Evolutionary conservation across 306 rosid species (phyloP), one percentile per base, ranked within the genome.

Genomic region (Benincasa hispida): DNA sequence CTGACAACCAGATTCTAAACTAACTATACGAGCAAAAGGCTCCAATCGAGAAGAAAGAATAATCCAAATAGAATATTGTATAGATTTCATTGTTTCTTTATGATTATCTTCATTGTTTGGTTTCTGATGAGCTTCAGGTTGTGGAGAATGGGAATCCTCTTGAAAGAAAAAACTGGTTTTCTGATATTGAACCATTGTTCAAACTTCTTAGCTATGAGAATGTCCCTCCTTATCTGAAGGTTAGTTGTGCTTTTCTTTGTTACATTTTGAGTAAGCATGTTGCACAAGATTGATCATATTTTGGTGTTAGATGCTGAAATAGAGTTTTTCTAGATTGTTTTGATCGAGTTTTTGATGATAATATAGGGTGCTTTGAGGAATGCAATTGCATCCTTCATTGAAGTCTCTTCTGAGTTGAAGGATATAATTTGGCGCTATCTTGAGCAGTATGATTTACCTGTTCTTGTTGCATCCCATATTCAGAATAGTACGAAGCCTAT

Each of bases 211-310:
- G 98, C 76, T 94, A 91, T 62, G 98, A 94, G 85, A 94, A 89
- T 80, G 98, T 91, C 78, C 97, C 98, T 65, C 96, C 98, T 80
- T 91, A 90, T 85, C 89, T 94, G 81, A 94, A 94, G 96, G 98
- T 91, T 82, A 76, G 39, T 74, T 58, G 25, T 57, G 82, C 69
- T 39, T 67, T 37, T 50, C 51, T 68, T 68, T 24, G 28, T 87
- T 35, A 41, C 50, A 45, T 85, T 76, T 79, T 74, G 15, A 72
- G 34, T 45, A 32, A 73, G 53, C 27, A 17, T 48, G 22, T 77
- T 47, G 55, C 69, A 76, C 55, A 17, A 8, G 83, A 47, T 41
- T 74, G 39, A 75, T 77, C 78, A 45, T 80, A 8, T 77, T 81
- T 77, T 81, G 74, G 79, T 75, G 37, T 65, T 78, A 22, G 79